Conservation (phyloP, 805 yeast genomes). For the Grigorovia transvaalensis region DNA sequence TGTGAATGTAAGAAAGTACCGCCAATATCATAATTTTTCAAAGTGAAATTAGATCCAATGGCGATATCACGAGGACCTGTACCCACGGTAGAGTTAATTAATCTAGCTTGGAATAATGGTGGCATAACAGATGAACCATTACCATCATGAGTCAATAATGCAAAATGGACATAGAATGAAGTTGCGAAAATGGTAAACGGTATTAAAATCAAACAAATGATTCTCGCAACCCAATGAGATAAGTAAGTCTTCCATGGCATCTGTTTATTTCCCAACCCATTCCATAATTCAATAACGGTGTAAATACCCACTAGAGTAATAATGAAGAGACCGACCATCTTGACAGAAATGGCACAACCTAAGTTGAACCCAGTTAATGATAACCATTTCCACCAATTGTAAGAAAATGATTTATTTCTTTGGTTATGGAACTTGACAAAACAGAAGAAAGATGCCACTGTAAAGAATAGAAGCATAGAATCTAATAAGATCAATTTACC, state of each 20-base stretch:
- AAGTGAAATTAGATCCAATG: slow-evolving; percentile 42
- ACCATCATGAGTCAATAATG: slow-evolving; percentile 60
- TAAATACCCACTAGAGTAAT: slow-evolving; percentile 83
- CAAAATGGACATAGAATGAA: slow-evolving; percentile 68
- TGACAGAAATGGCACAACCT: slow-evolving; percentile 87
- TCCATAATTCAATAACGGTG: slow-evolving; percentile 83
- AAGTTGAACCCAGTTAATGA: slow-evolving; percentile 71
- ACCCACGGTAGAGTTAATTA: slow-evolving; percentile 53
- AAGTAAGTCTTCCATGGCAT: slow-evolving; percentile 41
- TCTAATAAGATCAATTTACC: slow-evolving; percentile 69
- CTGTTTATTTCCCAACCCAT: slow-evolving; percentile 58
- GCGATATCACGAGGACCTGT: slow-evolving; percentile 65
- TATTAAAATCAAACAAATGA: slow-evolving; percentile 48
- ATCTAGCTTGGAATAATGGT: slow-evolving; percentile 70
- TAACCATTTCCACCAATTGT: slow-evolving; percentile 94
- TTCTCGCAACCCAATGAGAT: slow-evolving; percentile 59
- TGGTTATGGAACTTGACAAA: slow-evolving; percentile 45
- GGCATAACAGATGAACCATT: slow-evolving; percentile 77
- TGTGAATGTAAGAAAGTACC: slow-evolving; percentile 85
- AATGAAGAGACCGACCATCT: slow-evolving; percentile 93
- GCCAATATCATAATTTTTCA: slow-evolving; percentile 58
- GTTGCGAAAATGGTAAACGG: slow-evolving; percentile 55
- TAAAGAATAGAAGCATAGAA: slow-evolving; percentile 66
- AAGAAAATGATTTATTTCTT: slow-evolving; percentile 42
- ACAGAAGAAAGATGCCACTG: slow-evolving; percentile 56